Evolutionary conservation across 495 filamentous ascomycete genomes (phyloP).

Genomic region (Parmelia sp.): DNA sequence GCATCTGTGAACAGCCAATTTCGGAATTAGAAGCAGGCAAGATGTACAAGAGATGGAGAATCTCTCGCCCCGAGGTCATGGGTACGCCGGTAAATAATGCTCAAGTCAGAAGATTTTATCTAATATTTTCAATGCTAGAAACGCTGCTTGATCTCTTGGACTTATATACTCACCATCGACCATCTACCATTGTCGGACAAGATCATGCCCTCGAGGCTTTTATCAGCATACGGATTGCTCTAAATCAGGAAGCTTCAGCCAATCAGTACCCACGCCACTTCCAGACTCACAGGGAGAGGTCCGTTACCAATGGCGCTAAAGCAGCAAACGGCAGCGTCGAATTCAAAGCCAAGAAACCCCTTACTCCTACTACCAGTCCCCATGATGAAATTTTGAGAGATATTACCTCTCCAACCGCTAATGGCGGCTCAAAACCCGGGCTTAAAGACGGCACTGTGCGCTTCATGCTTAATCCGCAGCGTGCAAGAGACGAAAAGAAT

Average conservation of each 20-base stretch:
- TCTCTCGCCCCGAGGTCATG: conserved; percentile 63
- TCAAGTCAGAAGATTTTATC: neutral
- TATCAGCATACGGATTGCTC: conserved; percentile 72
- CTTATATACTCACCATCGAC: conserved; percentile 74
- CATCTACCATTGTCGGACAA: conserved; percentile 64
- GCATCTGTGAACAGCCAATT: conserved; percentile 50
- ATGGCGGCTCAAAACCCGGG: conserved; percentile 46
- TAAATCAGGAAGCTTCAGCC: conserved; percentile 68
- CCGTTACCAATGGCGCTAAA: conserved; percentile 26
- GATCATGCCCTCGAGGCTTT: conserved; percentile 65
- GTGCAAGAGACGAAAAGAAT: conserved; percentile 64
- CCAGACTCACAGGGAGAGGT: conserved; percentile 12
- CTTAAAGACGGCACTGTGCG: conserved; percentile 70
- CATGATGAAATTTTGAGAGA: conserved; percentile 28
- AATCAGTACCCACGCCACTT: conserved; percentile 51
- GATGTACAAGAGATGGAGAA: conserved; percentile 52
- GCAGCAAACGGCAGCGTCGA: conserved; percentile 14
- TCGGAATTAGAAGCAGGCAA: conserved; percentile 40
- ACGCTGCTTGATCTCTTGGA: conserved; percentile 81
- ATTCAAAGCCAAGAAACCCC: conserved; percentile 15
- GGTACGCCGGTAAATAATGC: conserved; percentile 33
- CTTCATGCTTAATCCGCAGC: conserved; percentile 80
- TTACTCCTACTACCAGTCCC: conserved; percentile 19
- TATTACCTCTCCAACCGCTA: conserved; percentile 27
- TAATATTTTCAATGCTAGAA: conserved; percentile 41